A percentile compares a stretch with the other conserved stretches of the same genome.
phyloP scores from a whole-genome alignment of 306 rosid genomes.

The Glycyrrhiza uralensis region DNA sequence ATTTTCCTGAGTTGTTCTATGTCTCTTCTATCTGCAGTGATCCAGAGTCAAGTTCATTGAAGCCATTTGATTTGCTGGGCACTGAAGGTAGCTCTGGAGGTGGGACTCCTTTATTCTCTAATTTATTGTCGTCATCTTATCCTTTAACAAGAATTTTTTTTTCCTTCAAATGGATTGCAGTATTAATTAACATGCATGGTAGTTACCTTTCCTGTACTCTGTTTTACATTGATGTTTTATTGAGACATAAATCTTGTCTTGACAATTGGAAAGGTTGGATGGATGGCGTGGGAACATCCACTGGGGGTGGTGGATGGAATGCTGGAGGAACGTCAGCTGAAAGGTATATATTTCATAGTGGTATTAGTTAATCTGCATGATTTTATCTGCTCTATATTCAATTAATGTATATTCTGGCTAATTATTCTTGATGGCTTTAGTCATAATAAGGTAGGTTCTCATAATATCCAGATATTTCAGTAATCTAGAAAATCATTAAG shows the following conservation, averaged over 20 bases:
- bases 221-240: conserved; percentile 15
- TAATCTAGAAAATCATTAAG: not conserved
- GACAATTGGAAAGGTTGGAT: conserved; percentile 61
- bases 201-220: not conserved
- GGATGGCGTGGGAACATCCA: conserved; percentile 61
- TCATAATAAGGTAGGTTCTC: not conserved
- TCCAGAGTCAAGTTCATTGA: conserved; percentile 53
- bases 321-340: conserved; percentile 50
- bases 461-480: not conserved
- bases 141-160: not conserved
- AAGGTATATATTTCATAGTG: conserved; percentile 43
- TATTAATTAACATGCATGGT: not conserved
- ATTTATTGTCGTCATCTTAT: not conserved
- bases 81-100: conserved; percentile 71
- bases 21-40: conserved; percentile 47
- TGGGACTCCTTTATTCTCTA: conserved; percentile 33
- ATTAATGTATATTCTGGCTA: not conserved
- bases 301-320: conserved; percentile 58
- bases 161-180: not conserved
- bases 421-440: not conserved
- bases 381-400: not conserved
- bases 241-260: conserved; percentile 28
- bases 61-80: conserved; percentile 73
- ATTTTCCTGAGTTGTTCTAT: conserved; percentile 21
- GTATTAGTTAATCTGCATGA: conserved; percentile 1